Base-by-base conservation (phyloP, 2,329 filamentous ascomycete species). In the Penicillium verrucosum region DNA sequence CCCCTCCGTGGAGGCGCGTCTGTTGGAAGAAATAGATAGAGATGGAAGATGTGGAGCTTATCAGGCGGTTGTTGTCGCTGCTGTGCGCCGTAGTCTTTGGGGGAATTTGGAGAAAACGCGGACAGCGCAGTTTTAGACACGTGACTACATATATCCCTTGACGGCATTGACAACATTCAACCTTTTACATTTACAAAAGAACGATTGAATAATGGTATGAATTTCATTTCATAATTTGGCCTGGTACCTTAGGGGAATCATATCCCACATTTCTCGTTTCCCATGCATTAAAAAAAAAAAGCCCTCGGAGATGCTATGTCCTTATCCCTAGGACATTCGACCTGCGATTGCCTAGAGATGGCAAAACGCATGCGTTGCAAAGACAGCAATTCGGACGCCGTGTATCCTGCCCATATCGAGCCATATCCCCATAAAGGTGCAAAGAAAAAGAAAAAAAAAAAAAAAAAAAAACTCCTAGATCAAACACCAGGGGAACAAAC, bases 31-130 rank as follows among this genome's bases (percentile, higher is more conserved):
- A 55, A 38, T 38, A 61, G 57, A 57, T 42, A 58, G 56, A 30
- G 38, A 37, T 41, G 37, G 41, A 38, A 50, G 41, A 30, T 57
- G 50, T 47, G 59, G 60, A 68, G 60, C 59, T 62, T 62, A 62
- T 68, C 65, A 70, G 65, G 58, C 68, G 61, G 62, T 65, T 67
- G 57, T 67, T 71, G 70, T 72, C 68, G 62, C 68, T 72, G 57
- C 59, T 71, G 70, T 68, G 57, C 68, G 64, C 71, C 71, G 70
- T 73, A 73, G 68, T 62, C 55, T 37, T 25, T 48, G 34, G 48
- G 60, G 45, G 34, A 50, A 53, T 18, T 45, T 18, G 30, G 54
- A 40, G 41, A 52, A 53, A 59, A 64, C 59, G 21, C 44, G 44
- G 36, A 48, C 51, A 68, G 65, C 55, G 67, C 67, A 69, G 23